phyloP scores from a whole-genome alignment of 176 grass and related monocot genomes.

The Bonia amplexicaulis region DNA sequence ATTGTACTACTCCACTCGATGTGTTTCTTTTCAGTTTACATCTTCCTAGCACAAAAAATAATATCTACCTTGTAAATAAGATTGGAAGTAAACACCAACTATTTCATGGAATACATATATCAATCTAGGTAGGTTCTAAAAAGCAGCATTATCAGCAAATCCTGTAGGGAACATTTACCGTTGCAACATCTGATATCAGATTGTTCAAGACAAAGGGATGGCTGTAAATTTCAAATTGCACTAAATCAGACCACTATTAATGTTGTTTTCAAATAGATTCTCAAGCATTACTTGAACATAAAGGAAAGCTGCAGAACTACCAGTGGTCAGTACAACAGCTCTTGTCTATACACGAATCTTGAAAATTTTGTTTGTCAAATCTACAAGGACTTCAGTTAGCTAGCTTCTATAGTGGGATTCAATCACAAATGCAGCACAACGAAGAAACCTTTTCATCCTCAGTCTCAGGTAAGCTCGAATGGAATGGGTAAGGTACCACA shows the following conservation, averaged over 20 bases:
- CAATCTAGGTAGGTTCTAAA: not conserved
- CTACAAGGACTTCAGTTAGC: not conserved
- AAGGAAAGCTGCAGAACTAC: not conserved
- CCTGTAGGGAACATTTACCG: not conserved
- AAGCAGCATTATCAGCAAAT: not conserved
- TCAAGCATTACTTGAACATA: not conserved
- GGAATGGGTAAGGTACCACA: not conserved
- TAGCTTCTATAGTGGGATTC: not conserved
- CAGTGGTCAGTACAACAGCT: not conserved
- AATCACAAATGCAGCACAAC: not conserved
- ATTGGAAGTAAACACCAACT: not conserved
- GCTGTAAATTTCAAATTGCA: not conserved
- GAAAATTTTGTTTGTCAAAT: not conserved
- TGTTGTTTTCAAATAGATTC: not conserved
- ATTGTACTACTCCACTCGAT: not conserved
- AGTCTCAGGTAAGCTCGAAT: not conserved
- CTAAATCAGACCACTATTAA: not conserved
- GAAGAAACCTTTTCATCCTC: not conserved
- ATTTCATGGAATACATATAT: not conserved
- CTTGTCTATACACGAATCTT: not conserved
- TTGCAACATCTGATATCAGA: not conserved
- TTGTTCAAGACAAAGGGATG: not conserved
- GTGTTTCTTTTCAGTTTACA: slow-evolving; percentile 2
- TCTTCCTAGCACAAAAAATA: not conserved
- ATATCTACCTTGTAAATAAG: not conserved